phyloP scores from a whole-genome alignment of 2,329 filamentous ascomycete genomes.

The Cytospora chrysosperma region DNA sequence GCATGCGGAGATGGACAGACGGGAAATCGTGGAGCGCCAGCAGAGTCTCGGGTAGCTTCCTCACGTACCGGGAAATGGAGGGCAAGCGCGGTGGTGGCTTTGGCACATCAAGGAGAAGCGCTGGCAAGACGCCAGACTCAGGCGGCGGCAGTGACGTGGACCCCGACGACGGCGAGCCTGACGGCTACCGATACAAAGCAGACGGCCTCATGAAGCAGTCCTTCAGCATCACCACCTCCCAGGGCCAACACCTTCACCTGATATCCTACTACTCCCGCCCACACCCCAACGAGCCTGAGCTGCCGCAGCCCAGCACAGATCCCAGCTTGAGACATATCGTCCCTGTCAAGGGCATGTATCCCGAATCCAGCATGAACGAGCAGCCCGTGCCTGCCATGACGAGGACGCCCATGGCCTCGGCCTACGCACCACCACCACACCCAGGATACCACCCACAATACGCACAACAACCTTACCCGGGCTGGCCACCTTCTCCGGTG shows the following conservation, averaged over 20 bases:
- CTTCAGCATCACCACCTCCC: conserved; percentile 95
- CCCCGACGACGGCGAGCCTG: conserved; percentile 78
- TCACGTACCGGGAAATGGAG: conserved; percentile 98
- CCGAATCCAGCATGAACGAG: conserved; percentile 90
- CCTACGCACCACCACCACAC: conserved; percentile 23
- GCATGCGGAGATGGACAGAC: conserved; percentile 98
- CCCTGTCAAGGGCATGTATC: conserved; percentile 93
- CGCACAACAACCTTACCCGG: conserved; percentile 43
- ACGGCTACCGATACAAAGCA: conserved; percentile 91
- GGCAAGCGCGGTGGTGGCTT: conserved; percentile 88
- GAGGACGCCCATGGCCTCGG: conserved; percentile 62
- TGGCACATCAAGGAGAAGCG: conserved; percentile 52
- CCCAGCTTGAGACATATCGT: conserved; percentile 76
- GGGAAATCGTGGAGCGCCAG: conserved; percentile 99
- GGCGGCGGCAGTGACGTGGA: conserved; percentile 80
- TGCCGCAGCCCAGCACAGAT: conserved; percentile 81
- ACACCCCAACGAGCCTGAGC: conserved; percentile 66
- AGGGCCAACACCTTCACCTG: conserved; percentile 85
- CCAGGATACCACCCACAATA: conserved; percentile 42
- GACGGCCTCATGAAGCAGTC: conserved; percentile 99
- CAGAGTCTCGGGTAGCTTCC: conserved; percentile 92
- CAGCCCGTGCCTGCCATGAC: conserved; percentile 78
- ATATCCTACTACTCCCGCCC: conserved; percentile 95
- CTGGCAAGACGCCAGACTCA: conserved; percentile 80
- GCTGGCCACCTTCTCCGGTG: conserved; percentile 56